Base-by-base conservation (phyloP, 352 stramenopile genomes). In the Globisporangium viniferum region DNA sequence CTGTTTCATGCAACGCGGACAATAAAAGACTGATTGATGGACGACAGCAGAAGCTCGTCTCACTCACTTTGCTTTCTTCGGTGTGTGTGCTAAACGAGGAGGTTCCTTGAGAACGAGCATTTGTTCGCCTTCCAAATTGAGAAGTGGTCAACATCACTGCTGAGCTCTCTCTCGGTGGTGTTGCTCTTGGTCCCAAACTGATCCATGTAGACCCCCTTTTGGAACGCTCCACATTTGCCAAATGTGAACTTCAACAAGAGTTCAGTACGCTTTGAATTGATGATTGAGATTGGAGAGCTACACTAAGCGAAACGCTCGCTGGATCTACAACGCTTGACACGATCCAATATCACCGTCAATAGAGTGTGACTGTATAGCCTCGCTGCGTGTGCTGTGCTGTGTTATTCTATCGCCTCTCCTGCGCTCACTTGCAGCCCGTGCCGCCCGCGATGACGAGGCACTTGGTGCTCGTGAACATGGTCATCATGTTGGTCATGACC, bases 401-500 rank as follows among this genome's bases (percentile, higher is more conserved):
- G 12, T 20, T 41, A 31, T n/a, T 22, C 8, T n/a, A 22, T 22
- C 15, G 27, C 35, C 12, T 14, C 57, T 27, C 15, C 33, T 33
- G 48, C 15, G 15, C 54, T 49, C 24, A 70, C 39, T 72, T 66
- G 57, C 68, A 71, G 35, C 68, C 68, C 2, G 48, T 65, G 5
- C 74, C 74, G 2, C 74, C 74, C 0, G 64, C 73, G 60, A 80
- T 76, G 18, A 57, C 22, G 22, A 80, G 54, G 53, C 74, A 80
- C 35, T 61, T 62, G 22, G 74, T 79, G 22, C 46, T 66, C 20
- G 73, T 63, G 46, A 68, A 74, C 48, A 79, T 77, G 4, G 49
- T 68, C 65, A 80, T 73, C 44, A 79, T 20, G 67, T 80, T 80
- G 57, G 70, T 77, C 48, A 74, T 67, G 73, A 80, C 56, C 41